Evolutionary conservation across 352 stramenopile species (phyloP).

Genomic region (Pythium phragmitis): DNA sequence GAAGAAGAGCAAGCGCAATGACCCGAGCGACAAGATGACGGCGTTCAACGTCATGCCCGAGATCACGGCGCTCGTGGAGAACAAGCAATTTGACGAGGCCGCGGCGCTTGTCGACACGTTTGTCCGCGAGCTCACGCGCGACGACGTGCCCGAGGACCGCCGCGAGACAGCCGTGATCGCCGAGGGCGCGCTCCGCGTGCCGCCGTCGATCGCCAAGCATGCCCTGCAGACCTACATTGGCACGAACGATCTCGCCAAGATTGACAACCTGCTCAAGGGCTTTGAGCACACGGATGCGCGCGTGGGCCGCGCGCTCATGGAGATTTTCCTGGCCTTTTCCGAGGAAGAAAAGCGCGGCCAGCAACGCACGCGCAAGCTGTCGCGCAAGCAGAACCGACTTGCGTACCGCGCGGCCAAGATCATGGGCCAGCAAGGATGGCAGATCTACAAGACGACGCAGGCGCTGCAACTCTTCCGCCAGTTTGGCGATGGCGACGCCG

Average conservation of each 20-base stretch:
- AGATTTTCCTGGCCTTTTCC: constrained; percentile 50
- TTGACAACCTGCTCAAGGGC: constrained; percentile 50
- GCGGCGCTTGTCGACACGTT: constrained; percentile 42
- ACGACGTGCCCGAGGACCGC: constrained; percentile 34
- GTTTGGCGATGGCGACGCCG: constrained; percentile 43
- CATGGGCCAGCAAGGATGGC: constrained; percentile 47
- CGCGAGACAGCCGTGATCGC: constrained; percentile 22
- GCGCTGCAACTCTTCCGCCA: constrained; percentile 46
- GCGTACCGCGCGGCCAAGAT: constrained; percentile 52
- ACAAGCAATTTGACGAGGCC: constrained; percentile 36
- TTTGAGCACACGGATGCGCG: constrained; percentile 45
- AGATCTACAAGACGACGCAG: constrained; percentile 49
- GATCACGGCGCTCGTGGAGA: constrained; percentile 45
- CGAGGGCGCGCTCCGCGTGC: constrained; percentile 35
- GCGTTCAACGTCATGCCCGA: constrained; percentile 34
- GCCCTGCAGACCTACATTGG: constrained; percentile 48
- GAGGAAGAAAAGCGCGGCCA: constrained; percentile 27
- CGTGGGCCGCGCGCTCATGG: constrained; percentile 43
- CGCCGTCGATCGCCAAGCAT: constrained; percentile 40
- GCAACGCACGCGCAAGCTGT: constrained; percentile 13
- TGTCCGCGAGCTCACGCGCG: constrained; percentile 35
- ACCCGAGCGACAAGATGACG: constrained; percentile 21
- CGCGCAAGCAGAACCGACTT: constrained; percentile 36
- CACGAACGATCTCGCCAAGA: constrained; percentile 51
- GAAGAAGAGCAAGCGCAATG: constrained; percentile 17